These are phyloP conservation scores for Sesbania bispinosa DNA, from an alignment of 306 rosid genomes.

Conservation along the genomic window DNA sequence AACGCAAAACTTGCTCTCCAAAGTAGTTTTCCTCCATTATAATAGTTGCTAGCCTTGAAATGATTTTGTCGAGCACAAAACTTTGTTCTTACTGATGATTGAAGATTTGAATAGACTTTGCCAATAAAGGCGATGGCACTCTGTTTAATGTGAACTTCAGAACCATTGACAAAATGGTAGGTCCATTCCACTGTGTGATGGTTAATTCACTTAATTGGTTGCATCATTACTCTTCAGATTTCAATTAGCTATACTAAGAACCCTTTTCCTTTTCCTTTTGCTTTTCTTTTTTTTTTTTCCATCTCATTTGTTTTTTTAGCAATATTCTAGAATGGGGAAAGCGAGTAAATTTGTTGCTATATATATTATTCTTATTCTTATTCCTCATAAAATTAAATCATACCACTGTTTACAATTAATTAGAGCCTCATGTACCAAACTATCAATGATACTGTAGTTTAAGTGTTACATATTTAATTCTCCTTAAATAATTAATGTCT, in stretches of 20 bases:
- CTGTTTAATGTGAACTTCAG: conserved; percentile 23
- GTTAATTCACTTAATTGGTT: conserved; percentile 1
- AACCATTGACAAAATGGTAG: conserved; percentile 45
- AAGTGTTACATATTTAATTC: too few relatives aligned
- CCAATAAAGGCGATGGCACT: conserved; percentile 19
- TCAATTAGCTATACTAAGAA: neutral
- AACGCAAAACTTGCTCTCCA: conserved; percentile 14
- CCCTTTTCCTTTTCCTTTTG: too few relatives aligned
- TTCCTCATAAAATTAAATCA: too few relatives aligned
- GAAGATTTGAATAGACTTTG: conserved; percentile 29
- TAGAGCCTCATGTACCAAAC: too few relatives aligned
- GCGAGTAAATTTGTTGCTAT: too few relatives aligned
- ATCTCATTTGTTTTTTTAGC: neutral
- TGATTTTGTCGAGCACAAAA: conserved; percentile 69
- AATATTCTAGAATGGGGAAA: neutral
- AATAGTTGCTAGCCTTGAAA: conserved; percentile 33
- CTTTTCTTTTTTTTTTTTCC: neutral
- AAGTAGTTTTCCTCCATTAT: conserved; percentile 34
- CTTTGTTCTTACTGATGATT: conserved; percentile 34
- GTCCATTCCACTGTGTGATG: conserved; percentile 25
- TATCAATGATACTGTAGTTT: too few relatives aligned
- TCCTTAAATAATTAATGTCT: too few relatives aligned
- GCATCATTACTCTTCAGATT: neutral
- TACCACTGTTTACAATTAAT: too few relatives aligned
- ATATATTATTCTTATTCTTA: too few relatives aligned